Evolutionary conservation across 2,329 filamentous ascomycete species (phyloP), one percentile per base, ranked within the genome.

Genomic region (Myotisia sp.): DNA sequence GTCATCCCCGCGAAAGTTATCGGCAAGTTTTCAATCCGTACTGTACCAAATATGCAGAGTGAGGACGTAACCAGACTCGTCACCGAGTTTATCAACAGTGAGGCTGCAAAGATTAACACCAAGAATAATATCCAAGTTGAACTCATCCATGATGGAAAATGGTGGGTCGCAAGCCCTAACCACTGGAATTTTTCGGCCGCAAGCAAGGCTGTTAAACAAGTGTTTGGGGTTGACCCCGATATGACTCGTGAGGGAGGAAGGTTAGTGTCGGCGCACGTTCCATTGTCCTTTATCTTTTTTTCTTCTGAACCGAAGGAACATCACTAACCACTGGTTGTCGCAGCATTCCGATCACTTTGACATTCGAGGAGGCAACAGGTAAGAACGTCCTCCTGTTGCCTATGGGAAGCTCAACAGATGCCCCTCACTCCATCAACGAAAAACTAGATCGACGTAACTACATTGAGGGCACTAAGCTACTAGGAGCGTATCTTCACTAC

Each of bases 181-280:
- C 87, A 98, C 70, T 95, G 90, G 85, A 98, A 98, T 70, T 98
- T 95, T 64, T 73, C 76, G 19, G 87, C 87, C 17, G 90, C 90
- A 9, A 75, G 79, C 53, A 95, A 93, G 71, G 90, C 90, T n/a
- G 85, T 90, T 21, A 79, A 95, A 67, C 75, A 84, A 44, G 90
- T 98, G 23, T 98, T 85, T 73, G 82, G 82, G 35, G 79, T 93
- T 36, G 71, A 85, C 65, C 90, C 90, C 17, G 90, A 98, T 63
- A 79, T 93, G 60, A 98, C 90, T 26, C 75, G 90, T 42, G 90
- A 98, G 65, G 90, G 90, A 59, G 90, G 90, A 62, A 82, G 76
- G 76, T 78, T 63, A 57, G 69, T 58, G 8, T 9, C 4, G 17
- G 19, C 22, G 33, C 23, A 18, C 41, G 36, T 29, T 17, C 5